Evolutionary conservation across 768 basidiomycete genomes (phyloP).

Genomic region (Leccinum variicolor): DNA sequence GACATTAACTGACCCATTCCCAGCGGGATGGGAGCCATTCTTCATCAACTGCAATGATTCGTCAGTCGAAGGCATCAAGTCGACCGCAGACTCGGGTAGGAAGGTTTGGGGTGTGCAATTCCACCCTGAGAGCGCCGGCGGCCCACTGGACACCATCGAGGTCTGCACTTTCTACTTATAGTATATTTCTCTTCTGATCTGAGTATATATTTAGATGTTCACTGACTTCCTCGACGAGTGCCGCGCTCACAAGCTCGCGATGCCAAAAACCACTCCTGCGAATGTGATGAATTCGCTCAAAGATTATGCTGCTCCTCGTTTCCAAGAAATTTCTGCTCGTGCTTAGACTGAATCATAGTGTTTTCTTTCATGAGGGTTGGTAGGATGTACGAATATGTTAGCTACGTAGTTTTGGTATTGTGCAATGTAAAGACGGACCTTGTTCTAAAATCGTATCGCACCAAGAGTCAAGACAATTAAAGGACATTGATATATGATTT

Average conservation of each 20-base stretch:
- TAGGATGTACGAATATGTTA: conserved; percentile 15
- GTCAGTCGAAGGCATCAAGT: conserved; percentile 98
- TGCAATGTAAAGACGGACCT: neutral
- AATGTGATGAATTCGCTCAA: conserved; percentile 17
- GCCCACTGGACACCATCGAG: conserved; percentile 98
- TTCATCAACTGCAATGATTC: conserved; percentile 99
- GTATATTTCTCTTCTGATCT: neutral
- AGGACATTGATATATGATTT: too few relatives aligned
- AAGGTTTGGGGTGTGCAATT: conserved; percentile 98
- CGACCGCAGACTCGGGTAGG: conserved; percentile 83
- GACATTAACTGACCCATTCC: conserved; percentile 91
- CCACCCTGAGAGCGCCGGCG: conserved; percentile 97
- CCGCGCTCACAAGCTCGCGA: conserved; percentile 48
- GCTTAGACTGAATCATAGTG: conserved; percentile 17
- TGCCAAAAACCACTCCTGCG: conserved; percentile 19
- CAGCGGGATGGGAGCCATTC: conserved; percentile 96
- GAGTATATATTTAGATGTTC: conserved; percentile 66
- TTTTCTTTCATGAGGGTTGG: neutral
- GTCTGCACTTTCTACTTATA: conserved; percentile 38
- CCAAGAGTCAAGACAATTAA: too few relatives aligned
- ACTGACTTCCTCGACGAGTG: conserved; percentile 88
- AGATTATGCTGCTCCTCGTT: conserved; percentile 16
- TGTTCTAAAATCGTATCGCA: too few relatives aligned
- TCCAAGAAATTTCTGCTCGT: conserved; percentile 25
- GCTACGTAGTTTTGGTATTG: neutral